Conservation (phyloP, 2,329 filamentous ascomycete genomes). For the Alternaria novae-zelandiae region DNA sequence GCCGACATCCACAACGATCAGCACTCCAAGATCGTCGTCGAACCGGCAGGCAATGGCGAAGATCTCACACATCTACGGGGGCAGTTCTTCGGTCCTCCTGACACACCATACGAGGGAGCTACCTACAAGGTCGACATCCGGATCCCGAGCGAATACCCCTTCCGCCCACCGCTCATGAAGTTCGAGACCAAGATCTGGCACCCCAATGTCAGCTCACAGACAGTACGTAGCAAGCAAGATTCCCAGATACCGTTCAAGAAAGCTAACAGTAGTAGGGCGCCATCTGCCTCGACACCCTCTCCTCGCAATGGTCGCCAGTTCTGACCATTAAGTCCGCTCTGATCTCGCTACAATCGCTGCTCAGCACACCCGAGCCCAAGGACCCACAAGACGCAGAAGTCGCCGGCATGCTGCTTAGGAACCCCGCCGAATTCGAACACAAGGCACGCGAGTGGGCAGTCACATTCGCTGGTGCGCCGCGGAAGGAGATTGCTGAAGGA, state of each 20-base stretch:
- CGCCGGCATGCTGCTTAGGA: slow-evolving; percentile 82
- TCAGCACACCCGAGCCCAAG: slow-evolving; percentile 91
- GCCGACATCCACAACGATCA: slow-evolving; percentile 76
- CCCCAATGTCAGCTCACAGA: slow-evolving; percentile 93
- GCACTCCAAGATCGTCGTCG: slow-evolving; percentile 76
- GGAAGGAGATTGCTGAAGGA: slow-evolving; percentile 59
- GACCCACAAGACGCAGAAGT: slow-evolving; percentile 98
- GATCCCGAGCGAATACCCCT: slow-evolving; percentile 89
- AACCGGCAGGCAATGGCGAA: slow-evolving; percentile 65
- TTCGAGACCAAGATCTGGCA: slow-evolving; percentile 97
- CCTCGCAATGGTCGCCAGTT: slow-evolving; percentile 90
- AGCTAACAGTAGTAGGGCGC: slow-evolving; percentile 71
- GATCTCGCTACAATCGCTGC: slow-evolving; percentile 88
- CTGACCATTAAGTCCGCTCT: slow-evolving; percentile 95
- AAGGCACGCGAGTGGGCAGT: slow-evolving; percentile 92
- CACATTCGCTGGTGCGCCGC: slow-evolving; percentile 78
- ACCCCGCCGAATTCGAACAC: slow-evolving; percentile 78
- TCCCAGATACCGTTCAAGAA: not conserved
- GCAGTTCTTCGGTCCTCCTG: slow-evolving; percentile 83
- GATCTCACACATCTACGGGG: slow-evolving; percentile 85
- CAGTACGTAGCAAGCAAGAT: slow-evolving; percentile 62
- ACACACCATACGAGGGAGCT: slow-evolving; percentile 91
- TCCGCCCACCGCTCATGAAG: slow-evolving; percentile 87
- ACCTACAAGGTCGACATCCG: slow-evolving; percentile 82
- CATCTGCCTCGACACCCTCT: slow-evolving; percentile 94